Base-by-base conservation (phyloP, 2,329 filamentous ascomycete genomes). In the Nannizziopsis arthrosporioides region DNA sequence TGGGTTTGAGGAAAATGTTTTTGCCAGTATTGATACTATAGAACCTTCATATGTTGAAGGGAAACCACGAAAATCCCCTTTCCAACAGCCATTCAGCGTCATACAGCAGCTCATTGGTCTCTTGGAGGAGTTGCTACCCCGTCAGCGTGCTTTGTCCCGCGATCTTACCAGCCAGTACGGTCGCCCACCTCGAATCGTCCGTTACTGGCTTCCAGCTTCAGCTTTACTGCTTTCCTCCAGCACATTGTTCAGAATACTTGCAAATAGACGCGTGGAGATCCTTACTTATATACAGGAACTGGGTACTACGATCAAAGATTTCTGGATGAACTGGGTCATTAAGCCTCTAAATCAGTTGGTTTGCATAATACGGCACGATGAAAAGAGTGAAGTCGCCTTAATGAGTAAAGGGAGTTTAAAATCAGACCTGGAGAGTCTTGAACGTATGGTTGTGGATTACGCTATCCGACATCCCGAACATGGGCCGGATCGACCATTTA, bases 381-480 rank as follows among this genome's bases (percentile, higher is more conserved):
- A 85, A 58, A 84, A 81, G 56, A 94, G 87, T 61, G 90, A 96
- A 62, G 90, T 98, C 55, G 92, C 90, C 39, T 85, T 98, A 55
- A 92, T 98, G 84, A 95, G 88, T 68, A 85, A 87, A 51, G 84
- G 90, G 56, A 95, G 88, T 56, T 75, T 98, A 17, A 82, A 84
- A 62, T 88, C 89, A 1, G 92, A 98, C 62, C 80, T 87, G 30
- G 86, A 88, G 47, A 95, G 88, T 60, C 71, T 98, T 30, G 90
- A 98, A 65, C 82, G 92, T 42, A 98, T 98, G 92, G 93, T 98
- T 3, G 83, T 98, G 34, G 92, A 96, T 56, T 98, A 98, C 69
- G 85, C 89, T 3, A 70, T 82, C 8, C 88, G 94, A 57, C 87
- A 88, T 59, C 74, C 78, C 46, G 75, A 80, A 22, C 32, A 49